These are phyloP conservation scores for Tylopilus sp. DNA, from an alignment of 1,284 basidiomycete species.

Conservation along the genomic window DNA sequence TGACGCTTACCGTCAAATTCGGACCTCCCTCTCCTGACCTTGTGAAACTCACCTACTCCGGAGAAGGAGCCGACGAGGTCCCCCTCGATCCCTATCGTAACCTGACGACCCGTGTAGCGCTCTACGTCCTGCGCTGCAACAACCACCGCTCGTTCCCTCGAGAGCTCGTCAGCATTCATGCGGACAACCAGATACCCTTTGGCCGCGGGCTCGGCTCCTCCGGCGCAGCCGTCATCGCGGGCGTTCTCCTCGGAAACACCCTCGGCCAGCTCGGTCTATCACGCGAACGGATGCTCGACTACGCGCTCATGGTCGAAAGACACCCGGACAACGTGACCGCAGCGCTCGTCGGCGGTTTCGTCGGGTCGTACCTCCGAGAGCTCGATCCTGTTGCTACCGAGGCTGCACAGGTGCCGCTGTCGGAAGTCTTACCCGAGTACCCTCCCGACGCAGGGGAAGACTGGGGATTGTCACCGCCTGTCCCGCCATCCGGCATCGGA, in stretches of 20 bases:
- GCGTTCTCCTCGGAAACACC: slow-evolving; percentile 85
- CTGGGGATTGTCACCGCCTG: slow-evolving; percentile 88
- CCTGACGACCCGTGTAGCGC: slow-evolving; percentile 94
- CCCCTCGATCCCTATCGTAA: slow-evolving; percentile 97
- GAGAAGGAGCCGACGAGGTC: slow-evolving; percentile 87
- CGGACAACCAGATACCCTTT: slow-evolving; percentile 94
- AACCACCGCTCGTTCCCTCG: slow-evolving; percentile 72
- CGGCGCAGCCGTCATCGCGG: slow-evolving; percentile 96
- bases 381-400: slow-evolving; percentile 73
- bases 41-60: slow-evolving; percentile 77
- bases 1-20: slow-evolving; percentile 72
- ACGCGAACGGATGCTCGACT: slow-evolving; percentile 81
- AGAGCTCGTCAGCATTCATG: slow-evolving; percentile 65
- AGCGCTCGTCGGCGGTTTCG: slow-evolving; percentile 94
- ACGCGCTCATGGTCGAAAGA: slow-evolving; percentile 98
- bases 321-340: slow-evolving; percentile 99
- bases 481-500: slow-evolving; percentile 88
- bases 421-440: slow-evolving; percentile 96
- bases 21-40: slow-evolving; percentile 36
- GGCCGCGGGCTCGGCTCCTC: slow-evolving; percentile 96
- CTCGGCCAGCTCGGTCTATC: slow-evolving; percentile 75
- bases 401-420: slow-evolving; percentile 87
- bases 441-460: slow-evolving; percentile 87
- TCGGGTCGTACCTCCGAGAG: slow-evolving; percentile 95
- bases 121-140: slow-evolving; percentile 94